phyloP scores from a whole-genome alignment of 352 stramenopile species.

The Globisporangium emineosum region DNA sequence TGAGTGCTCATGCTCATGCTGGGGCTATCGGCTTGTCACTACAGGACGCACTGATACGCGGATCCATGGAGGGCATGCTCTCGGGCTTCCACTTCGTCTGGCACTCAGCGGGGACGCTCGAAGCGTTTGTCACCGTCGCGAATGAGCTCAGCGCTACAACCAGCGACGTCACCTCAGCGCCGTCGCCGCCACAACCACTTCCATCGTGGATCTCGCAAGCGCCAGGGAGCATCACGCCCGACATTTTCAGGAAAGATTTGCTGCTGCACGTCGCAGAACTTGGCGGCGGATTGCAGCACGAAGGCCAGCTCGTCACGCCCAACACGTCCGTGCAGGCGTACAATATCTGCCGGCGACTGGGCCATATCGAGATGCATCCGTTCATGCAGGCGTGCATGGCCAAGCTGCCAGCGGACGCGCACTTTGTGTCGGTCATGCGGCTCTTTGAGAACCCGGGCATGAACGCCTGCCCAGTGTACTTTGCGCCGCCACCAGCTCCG shows the following conservation, averaged over 20 bases:
- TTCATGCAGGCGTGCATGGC: conserved; percentile 37
- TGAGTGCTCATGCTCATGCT: not conserved
- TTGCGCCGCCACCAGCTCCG: conserved; percentile 3
- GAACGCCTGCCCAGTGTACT: conserved; percentile 7
- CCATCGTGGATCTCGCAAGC: conserved; percentile 30
- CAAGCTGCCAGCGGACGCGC: conserved; percentile 15
- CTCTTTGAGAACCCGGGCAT: conserved; percentile 7
- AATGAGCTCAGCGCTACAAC: conserved; percentile 15
- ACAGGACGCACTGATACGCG: not conserved
- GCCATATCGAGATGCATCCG: conserved; percentile 29
- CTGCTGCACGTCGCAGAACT: conserved; percentile 20
- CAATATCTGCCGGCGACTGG: conserved; percentile 25
- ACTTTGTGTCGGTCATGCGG: conserved; percentile 20
- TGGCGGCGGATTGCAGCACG: conserved; percentile 19
- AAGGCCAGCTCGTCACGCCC: conserved; percentile 21
- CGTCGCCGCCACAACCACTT: not conserved
- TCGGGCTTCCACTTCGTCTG: conserved; percentile 14
- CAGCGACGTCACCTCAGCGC: conserved; percentile 21
- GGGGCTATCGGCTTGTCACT: not conserved
- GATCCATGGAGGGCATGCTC: not conserved
- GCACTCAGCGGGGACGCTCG: conserved; percentile 11
- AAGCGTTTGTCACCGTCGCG: conserved; percentile 23
- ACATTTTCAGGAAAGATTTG: conserved; percentile 15
- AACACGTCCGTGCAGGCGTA: conserved; percentile 25
- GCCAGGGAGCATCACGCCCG: conserved; percentile 25